These are phyloP conservation scores for Rubia balearica DNA, from an alignment of 305 asterid genomes.

Conservation along the genomic window DNA sequence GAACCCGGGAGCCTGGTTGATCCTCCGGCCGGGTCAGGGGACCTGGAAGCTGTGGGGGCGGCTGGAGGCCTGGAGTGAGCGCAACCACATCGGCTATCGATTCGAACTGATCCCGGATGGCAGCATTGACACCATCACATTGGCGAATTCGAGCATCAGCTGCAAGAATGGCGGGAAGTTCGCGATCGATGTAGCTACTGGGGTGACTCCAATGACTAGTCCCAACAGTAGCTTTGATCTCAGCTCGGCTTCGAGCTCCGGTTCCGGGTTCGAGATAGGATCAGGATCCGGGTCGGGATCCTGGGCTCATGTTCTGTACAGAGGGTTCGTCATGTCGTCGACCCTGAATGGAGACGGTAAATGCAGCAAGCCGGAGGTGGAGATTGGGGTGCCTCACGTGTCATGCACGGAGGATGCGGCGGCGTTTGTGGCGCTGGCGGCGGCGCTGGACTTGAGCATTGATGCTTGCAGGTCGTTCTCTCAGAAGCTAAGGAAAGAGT, in stretches of 20 bases:
- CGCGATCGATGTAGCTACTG: conserved; percentile 62
- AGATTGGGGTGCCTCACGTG: conserved; percentile 88
- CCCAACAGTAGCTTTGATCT: conserved; percentile 85
- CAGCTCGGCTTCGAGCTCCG: conserved; percentile 53
- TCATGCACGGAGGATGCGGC: conserved; percentile 94
- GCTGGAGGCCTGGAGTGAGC: conserved; percentile 84
- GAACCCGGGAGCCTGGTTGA: conserved; percentile 96
- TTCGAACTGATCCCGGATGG: conserved; percentile 88
- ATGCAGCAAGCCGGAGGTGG: conserved; percentile 75
- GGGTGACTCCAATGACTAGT: conserved; percentile 68
- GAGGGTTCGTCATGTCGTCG: conserved; percentile 87
- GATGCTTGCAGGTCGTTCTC: conserved; percentile 79
- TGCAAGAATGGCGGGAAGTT: conserved; percentile 61
- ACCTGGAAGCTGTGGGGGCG: conserved; percentile 99
- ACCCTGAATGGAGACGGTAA: conserved; percentile 60
- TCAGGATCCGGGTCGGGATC: conserved; percentile 65
- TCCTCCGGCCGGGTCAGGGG: conserved; percentile 69
- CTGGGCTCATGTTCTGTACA: conserved; percentile 62
- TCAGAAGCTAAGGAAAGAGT: conserved; percentile 64
- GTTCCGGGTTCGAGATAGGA: conserved; percentile 46
- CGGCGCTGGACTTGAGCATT: conserved; percentile 86
- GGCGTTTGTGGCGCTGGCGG: conserved; percentile 84
- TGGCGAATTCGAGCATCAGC: conserved; percentile 56
- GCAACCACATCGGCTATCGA: conserved; percentile 61
- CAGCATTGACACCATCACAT: conserved; percentile 53